Percentiles rank a stretch among this genome's conserved stretches.
These are phyloP conservation scores for Solanum tarijense DNA, from an alignment of 257 asterid genomes.

Conservation along the genomic window DNA sequence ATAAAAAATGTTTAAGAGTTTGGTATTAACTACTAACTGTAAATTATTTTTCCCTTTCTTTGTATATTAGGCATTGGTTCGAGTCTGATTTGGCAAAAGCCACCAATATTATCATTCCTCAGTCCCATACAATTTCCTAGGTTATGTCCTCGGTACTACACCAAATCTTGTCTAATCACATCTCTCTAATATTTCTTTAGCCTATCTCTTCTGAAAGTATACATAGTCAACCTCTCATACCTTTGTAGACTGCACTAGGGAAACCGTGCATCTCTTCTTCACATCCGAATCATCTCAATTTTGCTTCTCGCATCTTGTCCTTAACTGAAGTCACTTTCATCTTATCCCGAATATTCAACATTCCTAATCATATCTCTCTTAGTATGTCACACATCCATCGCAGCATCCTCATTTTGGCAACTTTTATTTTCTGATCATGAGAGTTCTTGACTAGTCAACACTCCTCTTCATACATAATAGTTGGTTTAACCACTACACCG, in stretches of 20 bases:
- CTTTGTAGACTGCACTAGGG: neutral
- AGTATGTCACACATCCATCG: neutral
- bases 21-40: neutral
- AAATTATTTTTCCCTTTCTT: neutral
- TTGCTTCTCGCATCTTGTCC: neutral
- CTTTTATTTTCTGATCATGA: neutral
- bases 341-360: neutral
- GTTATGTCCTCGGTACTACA: too few species aligned
- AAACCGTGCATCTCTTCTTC: neutral
- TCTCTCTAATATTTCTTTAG: neutral
- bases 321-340: neutral
- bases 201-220: neutral
- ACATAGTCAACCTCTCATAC: neutral
- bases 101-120: neutral
- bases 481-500: neutral
- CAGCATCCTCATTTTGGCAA: accelerated
- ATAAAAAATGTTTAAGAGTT: neutral
- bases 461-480: neutral
- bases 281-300: neutral
- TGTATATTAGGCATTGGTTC: neutral
- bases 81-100: neutral
- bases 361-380: neutral
- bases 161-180: neutral
- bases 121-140: neutral
- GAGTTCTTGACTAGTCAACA: neutral